Percentiles rank a stretch among this genome's conserved stretches.
Conservation (phyloP, 106 monocot genomes). For the Amphibolis antarctica region DNA sequence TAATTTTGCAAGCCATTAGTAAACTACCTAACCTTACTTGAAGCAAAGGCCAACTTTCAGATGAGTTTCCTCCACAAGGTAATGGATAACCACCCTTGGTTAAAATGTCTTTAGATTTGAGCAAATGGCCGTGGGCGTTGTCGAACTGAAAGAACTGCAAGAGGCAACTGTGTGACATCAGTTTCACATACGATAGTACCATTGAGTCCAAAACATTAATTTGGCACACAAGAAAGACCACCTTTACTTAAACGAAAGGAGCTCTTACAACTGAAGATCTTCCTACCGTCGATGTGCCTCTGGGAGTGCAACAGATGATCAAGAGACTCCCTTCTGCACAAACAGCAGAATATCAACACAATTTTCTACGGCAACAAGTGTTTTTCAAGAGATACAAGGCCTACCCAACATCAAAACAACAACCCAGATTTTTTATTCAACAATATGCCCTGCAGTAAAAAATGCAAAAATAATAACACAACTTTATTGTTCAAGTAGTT, state of each 20-base stretch:
- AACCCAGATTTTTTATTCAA: background rate
- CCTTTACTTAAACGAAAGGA: constrained; percentile 3
- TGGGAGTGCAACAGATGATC: constrained; percentile 1
- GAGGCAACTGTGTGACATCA: background rate
- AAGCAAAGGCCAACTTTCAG: no score
- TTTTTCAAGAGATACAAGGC: background rate
- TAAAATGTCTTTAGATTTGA: background rate
- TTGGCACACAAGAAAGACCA: background rate
- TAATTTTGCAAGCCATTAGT: no score
- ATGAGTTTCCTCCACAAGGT: no score
- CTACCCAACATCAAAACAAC: background rate
- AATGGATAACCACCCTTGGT: no score
- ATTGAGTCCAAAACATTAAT: no score
- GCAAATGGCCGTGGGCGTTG: constrained; percentile 3
- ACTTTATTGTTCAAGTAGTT: background rate
- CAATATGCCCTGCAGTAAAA: background rate
- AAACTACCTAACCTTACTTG: no score
- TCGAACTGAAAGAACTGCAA: constrained; percentile 3
- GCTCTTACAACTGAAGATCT: background rate
- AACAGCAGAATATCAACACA: background rate
- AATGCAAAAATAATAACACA: background rate
- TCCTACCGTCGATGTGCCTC: constrained; percentile 1
- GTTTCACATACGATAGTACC: background rate
- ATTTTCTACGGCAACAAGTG: background rate
- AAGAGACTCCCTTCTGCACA: constrained; percentile 7